Conservation (phyloP, 2,329 filamentous ascomycete species). For the Aureobasidium sp. region DNA sequence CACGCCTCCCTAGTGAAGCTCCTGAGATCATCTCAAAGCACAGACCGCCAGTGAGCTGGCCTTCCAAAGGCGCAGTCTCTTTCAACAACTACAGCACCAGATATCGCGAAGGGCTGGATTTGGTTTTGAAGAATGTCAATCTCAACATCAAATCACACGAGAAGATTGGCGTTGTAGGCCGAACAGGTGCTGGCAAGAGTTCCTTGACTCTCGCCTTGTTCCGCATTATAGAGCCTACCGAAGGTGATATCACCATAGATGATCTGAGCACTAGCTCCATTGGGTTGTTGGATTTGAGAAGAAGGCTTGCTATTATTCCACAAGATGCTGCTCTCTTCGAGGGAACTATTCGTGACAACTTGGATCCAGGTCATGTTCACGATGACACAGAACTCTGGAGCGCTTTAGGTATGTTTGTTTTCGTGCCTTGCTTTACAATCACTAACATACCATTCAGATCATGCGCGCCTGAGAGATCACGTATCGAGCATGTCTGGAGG, state of each 20-base stretch:
- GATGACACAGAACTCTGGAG: slow-evolving; percentile 98
- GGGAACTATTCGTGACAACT: slow-evolving; percentile 85
- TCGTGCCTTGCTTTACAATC: neutral
- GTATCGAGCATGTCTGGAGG: slow-evolving; percentile 79
- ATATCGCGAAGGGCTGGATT: slow-evolving; percentile 81
- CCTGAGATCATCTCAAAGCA: slow-evolving; percentile 87
- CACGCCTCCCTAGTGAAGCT: slow-evolving; percentile 81
- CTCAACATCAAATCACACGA: slow-evolving; percentile 91
- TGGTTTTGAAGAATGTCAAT: slow-evolving; percentile 88
- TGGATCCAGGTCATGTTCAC: slow-evolving; percentile 89
- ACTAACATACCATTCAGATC: slow-evolving; percentile 51
- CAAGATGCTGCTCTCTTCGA: slow-evolving; percentile 96
- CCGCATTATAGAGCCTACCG: slow-evolving; percentile 83
- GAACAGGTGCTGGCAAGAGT: slow-evolving; percentile 93
- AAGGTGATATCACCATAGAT: slow-evolving; percentile 84
- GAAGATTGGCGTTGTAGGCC: slow-evolving; percentile 95
- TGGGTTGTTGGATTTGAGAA: slow-evolving; percentile 78
- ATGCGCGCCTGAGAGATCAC: slow-evolving; percentile 89
- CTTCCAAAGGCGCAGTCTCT: slow-evolving; percentile 75
- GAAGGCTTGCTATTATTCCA: slow-evolving; percentile 90
- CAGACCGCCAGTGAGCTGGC: slow-evolving; percentile 85
- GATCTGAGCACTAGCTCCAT: slow-evolving; percentile 82
- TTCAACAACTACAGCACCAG: slow-evolving; percentile 93
- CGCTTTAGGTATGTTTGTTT: slow-evolving; percentile 64
- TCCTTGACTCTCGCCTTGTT: slow-evolving; percentile 89